These are phyloP conservation scores for Eimeria zaria DNA, from an alignment of 169 alveolate species.

Conservation along the genomic window DNA sequence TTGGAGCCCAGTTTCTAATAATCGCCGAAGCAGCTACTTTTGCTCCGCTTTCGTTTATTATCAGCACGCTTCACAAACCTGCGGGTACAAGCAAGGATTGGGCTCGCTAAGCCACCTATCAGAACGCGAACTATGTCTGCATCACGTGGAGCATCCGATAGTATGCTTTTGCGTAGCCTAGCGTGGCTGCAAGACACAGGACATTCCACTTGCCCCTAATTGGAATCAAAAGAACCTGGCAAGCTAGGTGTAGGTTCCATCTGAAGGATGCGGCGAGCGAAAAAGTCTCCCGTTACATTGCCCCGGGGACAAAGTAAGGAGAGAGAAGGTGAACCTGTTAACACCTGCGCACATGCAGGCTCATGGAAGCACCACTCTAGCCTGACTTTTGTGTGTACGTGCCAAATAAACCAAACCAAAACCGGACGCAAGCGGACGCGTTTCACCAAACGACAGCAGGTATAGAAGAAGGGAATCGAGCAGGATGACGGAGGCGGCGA, in stretches of 20 bases:
- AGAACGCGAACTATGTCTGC: neutral
- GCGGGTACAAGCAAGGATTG: neutral
- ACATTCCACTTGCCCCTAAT: neutral
- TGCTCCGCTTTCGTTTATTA: neutral
- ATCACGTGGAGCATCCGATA: too few species aligned
- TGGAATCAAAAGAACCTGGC: neutral
- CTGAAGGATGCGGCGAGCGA: slow-evolving; percentile 54
- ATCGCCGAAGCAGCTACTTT: neutral
- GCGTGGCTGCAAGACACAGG: neutral
- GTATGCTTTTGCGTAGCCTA: too few species aligned
- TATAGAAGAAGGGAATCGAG: neutral
- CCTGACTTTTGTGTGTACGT: neutral
- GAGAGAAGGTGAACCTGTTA: slow-evolving; percentile 37
- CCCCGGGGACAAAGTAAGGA: slow-evolving; percentile 16
- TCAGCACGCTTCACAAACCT: neutral
- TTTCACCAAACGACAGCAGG: neutral
- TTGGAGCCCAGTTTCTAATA: neutral
- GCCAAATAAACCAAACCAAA: neutral
- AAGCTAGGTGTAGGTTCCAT: slow-evolving; percentile 11
- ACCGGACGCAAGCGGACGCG: neutral
- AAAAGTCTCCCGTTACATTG: slow-evolving; percentile 42
- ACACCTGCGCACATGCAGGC: neutral
- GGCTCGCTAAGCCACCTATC: neutral
- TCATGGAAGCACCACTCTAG: neutral
- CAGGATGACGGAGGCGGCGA: neutral